Conservation (phyloP, 495 filamentous ascomycete species). For the Hyaloscypha bicolor region DNA sequence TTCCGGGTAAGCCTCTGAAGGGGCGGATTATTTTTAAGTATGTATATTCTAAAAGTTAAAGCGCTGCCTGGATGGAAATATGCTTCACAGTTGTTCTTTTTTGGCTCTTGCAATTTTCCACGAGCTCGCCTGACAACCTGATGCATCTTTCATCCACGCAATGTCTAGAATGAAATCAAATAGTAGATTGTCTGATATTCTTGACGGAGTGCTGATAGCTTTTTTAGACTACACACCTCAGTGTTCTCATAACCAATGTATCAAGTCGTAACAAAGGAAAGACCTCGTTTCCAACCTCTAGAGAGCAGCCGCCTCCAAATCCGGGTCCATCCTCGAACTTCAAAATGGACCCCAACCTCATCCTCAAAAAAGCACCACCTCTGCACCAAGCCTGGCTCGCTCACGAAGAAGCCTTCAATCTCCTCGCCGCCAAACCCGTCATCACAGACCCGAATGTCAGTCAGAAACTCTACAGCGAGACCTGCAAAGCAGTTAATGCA, state of each 20-base stretch:
- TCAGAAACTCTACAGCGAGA: slow-evolving; percentile 21
- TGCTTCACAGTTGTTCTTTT: too few relatives aligned
- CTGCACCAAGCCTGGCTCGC: slow-evolving; percentile 23
- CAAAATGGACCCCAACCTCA: slow-evolving; percentile 15
- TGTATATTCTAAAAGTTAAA: not conserved
- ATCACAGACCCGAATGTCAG: slow-evolving; percentile 4
- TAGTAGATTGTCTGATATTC: too few relatives aligned
- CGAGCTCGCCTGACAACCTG: not conserved
- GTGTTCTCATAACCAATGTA: not conserved
- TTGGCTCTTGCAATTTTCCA: not conserved
- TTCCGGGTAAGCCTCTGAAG: too few relatives aligned
- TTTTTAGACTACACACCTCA: not conserved
- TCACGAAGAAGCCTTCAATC: slow-evolving; percentile 22
- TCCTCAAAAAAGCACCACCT: slow-evolving; percentile 19
- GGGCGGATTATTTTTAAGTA: not conserved
- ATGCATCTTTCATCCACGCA: too few relatives aligned
- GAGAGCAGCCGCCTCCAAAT: not conserved
- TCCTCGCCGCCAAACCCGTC: slow-evolving; percentile 9
- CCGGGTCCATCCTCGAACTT: not conserved
- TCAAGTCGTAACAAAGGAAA: not conserved
- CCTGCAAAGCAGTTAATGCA: slow-evolving; percentile 24
- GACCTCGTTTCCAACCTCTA: not conserved
- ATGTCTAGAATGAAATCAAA: too few relatives aligned
- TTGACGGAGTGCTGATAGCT: not conserved
- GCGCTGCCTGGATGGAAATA: not conserved